Evolutionary conservation across 768 basidiomycete species (phyloP), one percentile per base, ranked within the genome.

Genomic region (Mycena haematopus): DNA sequence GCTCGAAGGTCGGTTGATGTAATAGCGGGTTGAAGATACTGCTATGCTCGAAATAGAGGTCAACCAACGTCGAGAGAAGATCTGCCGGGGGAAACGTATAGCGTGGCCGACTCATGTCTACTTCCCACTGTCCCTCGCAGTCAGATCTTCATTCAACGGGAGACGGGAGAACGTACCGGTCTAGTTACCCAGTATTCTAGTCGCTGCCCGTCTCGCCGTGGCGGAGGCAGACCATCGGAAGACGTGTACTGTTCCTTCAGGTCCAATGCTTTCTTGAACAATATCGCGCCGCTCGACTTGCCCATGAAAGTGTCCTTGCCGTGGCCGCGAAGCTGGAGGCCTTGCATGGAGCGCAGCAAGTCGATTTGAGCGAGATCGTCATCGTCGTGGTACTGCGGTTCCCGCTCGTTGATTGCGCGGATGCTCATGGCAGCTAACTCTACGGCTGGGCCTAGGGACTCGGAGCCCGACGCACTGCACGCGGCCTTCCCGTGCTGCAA

Each of bases 1-100:
- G 75, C 31, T 86, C 79, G 67, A 95, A 93, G 3, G 84, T 83
- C 0, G 86, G 86, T 5, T 86, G 82, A 66, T 94, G 92, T 5
- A 96, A 78, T 4, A 95, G 78, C 0, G 92, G 92, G 0, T 83
- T 68, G 56, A 81, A 76, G 21, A 80, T 61, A 68, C 92, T 90
- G 60, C 80, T 55, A 36, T 82, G 60, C 0, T 63, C 62, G 71
- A 95, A 96, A 67, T 89, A 94, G 22, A 85, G 74, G 44, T 88
- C 81, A 31, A 92, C 73, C 45, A 95, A 79, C 0, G 65, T 40
- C 8, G 62, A 45, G 11, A 84, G 77, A 38, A 95, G 80, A 50
- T 85, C 86, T 1, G 73, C 60, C 2, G 82, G 78, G 0, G 87
- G 87, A 66, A 85, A 88, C 1, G 33, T 61, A 67, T 80, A 83